Evolutionary conservation across 2,329 filamentous ascomycete species (phyloP), one percentile per base, ranked within the genome.

Genomic region (Proliferodiscus dingleyae): DNA sequence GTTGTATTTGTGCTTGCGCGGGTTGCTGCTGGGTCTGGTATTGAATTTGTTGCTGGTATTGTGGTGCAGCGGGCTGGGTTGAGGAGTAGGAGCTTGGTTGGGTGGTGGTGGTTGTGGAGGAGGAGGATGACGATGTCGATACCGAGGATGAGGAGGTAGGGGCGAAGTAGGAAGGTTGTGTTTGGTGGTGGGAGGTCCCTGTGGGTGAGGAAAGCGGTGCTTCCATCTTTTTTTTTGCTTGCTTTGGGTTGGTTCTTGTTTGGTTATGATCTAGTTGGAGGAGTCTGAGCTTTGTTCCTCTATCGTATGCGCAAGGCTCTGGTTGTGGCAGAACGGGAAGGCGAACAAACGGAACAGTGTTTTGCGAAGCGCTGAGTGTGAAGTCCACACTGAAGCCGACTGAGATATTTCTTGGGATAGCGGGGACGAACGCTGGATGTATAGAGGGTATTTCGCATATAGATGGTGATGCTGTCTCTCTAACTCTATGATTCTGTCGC

Each of bases 191-290:
- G n/a, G 43, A 32, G 23, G 49, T 51, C 26, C 55, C 51, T 33
- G 58, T 58, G 28, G 60, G 53, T 10, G 64, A 61, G 11, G 60
- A 61, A 36, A 66, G 61, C 45, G 66, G 59, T 47, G 66, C 63
- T 55, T 70, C 60, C 64, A 69, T 65, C 41, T 40, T 39, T 74
- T 82, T 18, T 21, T 34, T 9, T 34, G 16, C 9, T 16, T 34
- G 16, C 10, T n/a, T 9, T n/a, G 32, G 15, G 2, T 10, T 64
- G 67, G 73, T 36, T 74, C 87, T 45, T n/a, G 46, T 36, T 44
- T 19, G 44, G 28, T 37, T 13, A 26, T 33, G 45, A 41, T 19
- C 30, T 46, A 43, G 28, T 10, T 28, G 33, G 40, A 40, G 40
- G 34, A 19, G 21, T 33, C 22, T 37, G 45, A 43, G 39, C 26